Conservation (phyloP, 352 stramenopile species). For the Pilasporangium apinafurcum region DNA sequence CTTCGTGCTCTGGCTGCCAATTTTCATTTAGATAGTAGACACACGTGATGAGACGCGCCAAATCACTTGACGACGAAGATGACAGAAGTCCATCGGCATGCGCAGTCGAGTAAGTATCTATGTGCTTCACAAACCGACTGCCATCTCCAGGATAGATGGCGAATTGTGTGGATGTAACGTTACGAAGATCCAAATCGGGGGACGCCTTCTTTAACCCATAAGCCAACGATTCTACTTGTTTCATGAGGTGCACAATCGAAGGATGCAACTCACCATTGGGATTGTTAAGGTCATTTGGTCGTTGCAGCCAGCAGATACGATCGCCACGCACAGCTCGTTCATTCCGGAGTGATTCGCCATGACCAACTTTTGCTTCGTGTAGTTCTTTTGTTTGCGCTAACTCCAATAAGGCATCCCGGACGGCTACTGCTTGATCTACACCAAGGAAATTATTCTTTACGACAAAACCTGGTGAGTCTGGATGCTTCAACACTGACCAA, state of each 20-base stretch:
- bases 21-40: constrained; percentile 84
- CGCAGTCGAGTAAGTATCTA: constrained; percentile 47
- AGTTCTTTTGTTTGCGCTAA: constrained; percentile 21
- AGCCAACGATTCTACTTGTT: constrained; percentile 43
- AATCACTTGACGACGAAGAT: constrained; percentile 2
- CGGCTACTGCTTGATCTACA: constrained; percentile 14
- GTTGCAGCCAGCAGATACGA: constrained; percentile 60
- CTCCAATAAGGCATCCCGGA: constrained; percentile 28
- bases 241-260: constrained; percentile 35
- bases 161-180: constrained; percentile 69
- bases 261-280: constrained; percentile 12
- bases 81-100: constrained; percentile 16
- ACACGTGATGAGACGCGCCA: constrained; percentile 67
- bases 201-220: constrained; percentile 45
- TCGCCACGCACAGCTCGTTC: constrained; percentile 48
- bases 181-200: constrained; percentile 45
- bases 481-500: constrained; percentile 38
- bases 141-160: constrained; percentile 65
- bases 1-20: constrained; percentile 54
- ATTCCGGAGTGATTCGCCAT: constrained; percentile 27
- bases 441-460: constrained; percentile 47
- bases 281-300: constrained; percentile 25
- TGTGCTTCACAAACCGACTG: constrained; percentile 62
- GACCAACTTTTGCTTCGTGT: constrained; percentile 40
- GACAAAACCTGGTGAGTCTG: constrained; percentile 46